Percentiles rank a stretch among this genome's conserved stretches.
These are phyloP conservation scores for Tillandsia leiboldiana DNA, from an alignment of 176 grass and related monocot genomes.

Conservation along the genomic window DNA sequence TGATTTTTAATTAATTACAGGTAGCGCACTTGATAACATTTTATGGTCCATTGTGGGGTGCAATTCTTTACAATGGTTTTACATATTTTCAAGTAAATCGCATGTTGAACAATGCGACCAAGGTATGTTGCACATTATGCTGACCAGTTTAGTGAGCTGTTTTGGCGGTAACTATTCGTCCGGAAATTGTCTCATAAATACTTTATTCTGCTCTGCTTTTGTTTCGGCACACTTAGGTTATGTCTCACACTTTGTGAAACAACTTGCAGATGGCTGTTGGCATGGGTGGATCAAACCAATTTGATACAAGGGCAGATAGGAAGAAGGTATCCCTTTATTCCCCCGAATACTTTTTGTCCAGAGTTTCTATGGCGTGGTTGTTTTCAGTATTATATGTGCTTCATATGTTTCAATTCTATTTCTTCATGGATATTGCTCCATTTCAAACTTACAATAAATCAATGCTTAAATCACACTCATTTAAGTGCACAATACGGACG, in stretches of 20 bases:
- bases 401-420: background rate
- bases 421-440: background rate
- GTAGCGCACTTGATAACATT: conserved; percentile 78
- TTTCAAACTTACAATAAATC: background rate
- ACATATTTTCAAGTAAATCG: conserved; percentile 93
- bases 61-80: conserved; percentile 95
- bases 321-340: conserved; percentile 46
- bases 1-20: conserved; percentile 30
- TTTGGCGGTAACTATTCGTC: conserved; percentile 13
- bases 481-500: too few species aligned
- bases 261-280: conserved; percentile 83
- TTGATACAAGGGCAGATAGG: conserved; percentile 59
- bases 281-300: conserved; percentile 71
- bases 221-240: conserved; percentile 2
- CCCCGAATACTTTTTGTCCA: background rate
- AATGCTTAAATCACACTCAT: too few species aligned
- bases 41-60: conserved; percentile 89
- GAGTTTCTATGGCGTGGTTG: background rate
- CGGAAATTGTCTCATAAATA: conserved; percentile 6
- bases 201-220: conserved; percentile 17
- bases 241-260: background rate
- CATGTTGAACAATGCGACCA: conserved; percentile 86
- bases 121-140: conserved; percentile 37
- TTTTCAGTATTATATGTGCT: background rate
- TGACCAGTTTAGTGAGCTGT: conserved; percentile 1